Percentiles rank a stretch among this genome's conserved stretches.
Evolutionary conservation across 2,329 filamentous ascomycete genomes (phyloP).

Genomic region (Alternaria consortialis): DNA sequence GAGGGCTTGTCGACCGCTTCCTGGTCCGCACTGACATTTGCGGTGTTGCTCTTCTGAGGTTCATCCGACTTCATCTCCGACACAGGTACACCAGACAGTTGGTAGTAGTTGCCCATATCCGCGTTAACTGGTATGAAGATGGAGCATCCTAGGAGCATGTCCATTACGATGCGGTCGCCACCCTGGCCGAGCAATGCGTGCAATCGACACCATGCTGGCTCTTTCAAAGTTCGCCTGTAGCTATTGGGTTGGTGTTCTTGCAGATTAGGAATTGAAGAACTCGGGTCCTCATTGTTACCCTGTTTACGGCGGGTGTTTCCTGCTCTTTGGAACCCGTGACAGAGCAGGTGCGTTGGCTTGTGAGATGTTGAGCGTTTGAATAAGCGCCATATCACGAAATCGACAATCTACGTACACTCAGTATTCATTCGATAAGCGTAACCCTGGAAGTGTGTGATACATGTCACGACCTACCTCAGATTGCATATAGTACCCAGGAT

Average conservation of each 20-base stretch:
- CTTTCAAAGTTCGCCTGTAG: slow-evolving; percentile 74
- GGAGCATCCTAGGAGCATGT: slow-evolving; percentile 78
- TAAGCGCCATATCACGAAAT: slow-evolving; percentile 72
- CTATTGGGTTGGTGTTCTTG: slow-evolving; percentile 72
- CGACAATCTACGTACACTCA: slow-evolving; percentile 54
- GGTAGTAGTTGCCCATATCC: slow-evolving; percentile 73
- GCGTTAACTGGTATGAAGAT: slow-evolving; percentile 73
- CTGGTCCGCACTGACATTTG: background rate
- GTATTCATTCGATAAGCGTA: slow-evolving; percentile 8
- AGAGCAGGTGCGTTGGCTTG: slow-evolving; percentile 78
- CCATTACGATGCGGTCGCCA: slow-evolving; percentile 79
- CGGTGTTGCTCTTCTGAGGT: slow-evolving; percentile 9
- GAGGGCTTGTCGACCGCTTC: slow-evolving; percentile 3
- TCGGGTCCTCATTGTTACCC: slow-evolving; percentile 43
- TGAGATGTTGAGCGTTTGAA: slow-evolving; percentile 67
- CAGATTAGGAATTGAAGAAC: slow-evolving; percentile 70
- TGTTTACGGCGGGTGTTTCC: slow-evolving; percentile 38
- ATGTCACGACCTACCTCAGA: slow-evolving; percentile 52
- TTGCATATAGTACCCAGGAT: slow-evolving; percentile 50
- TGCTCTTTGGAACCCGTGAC: slow-evolving; percentile 77
- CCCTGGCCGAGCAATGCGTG: slow-evolving; percentile 76
- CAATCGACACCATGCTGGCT: slow-evolving; percentile 76
- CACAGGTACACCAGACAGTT: slow-evolving; percentile 76
- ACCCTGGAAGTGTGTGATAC: background rate
- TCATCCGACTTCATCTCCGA: slow-evolving; percentile 53